These are phyloP conservation scores for Quambalaria eucalypti DNA, from an alignment of 1,284 basidiomycete genomes.

Conservation along the genomic window DNA sequence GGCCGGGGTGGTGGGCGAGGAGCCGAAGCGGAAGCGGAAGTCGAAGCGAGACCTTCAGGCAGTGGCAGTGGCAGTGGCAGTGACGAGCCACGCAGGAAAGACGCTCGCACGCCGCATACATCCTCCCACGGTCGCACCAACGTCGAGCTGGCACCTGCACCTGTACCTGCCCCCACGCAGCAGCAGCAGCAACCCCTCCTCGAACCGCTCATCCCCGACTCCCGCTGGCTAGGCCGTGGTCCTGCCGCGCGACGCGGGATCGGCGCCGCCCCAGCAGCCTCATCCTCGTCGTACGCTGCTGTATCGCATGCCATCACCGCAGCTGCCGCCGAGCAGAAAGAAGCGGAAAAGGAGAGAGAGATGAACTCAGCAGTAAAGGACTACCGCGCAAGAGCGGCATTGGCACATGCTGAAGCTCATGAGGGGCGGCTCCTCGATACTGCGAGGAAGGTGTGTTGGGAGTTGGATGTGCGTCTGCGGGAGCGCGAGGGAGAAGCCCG, in stretches of 20 bases:
- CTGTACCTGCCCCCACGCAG: not conserved
- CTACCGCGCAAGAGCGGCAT: constrained; percentile 2
- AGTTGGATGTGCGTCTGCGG: constrained; percentile 4
- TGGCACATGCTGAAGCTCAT: not conserved
- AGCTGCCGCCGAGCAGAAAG: not conserved
- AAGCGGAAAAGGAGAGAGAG: not conserved
- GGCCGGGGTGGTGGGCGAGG: not conserved
- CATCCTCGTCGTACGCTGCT: not conserved
- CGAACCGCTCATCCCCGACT: not conserved
- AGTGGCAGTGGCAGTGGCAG: not conserved
- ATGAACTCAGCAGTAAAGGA: not conserved
- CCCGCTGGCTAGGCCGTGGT: not conserved
- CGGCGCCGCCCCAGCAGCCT: not conserved
- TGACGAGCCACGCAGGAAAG: too few species aligned
- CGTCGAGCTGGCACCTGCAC: not conserved
- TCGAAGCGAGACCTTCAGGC: not conserved
- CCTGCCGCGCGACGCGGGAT: not conserved
- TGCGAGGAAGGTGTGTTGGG: constrained; percentile 7
- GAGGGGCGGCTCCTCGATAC: constrained; percentile 1
- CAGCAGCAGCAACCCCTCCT: not conserved
- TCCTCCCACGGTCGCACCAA: too few species aligned
- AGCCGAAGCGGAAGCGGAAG: not conserved
- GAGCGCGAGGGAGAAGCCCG: not conserved
- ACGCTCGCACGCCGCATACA: too few species aligned
- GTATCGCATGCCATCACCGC: not conserved